Base-by-base conservation (phyloP, 306 rosid genomes). In the Vigna nakashimae region DNA sequence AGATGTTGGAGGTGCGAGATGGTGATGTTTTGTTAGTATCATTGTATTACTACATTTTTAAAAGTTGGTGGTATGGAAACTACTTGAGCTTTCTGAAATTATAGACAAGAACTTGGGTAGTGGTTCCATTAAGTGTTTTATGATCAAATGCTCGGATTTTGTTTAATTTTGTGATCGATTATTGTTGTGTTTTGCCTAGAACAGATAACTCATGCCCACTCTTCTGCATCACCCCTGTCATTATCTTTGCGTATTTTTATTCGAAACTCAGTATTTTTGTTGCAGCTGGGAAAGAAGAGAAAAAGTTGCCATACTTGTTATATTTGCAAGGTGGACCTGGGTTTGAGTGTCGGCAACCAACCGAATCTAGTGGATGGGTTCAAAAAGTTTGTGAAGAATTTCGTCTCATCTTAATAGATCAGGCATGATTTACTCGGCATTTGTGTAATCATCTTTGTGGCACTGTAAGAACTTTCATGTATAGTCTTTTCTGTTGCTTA, bases 291-390 rank as follows among this genome's bases (percentile, higher is more conserved):
- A 92, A 92, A 80, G 98, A 91, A 82, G 93, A 88, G 71, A 89
- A 87, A 50, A 40, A 80, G 8, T 79, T 91, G 87, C 98, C 97
- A 9, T 92, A 89, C 85, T 83, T 95, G 58, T 75, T 95, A 78
- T 92, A 40, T 86, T 88, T 95, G 75, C 98, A 95, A 91, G 98
- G 98, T 70, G 98, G 98, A 79, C 98, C 98, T 28, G 98, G 98
- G 65, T 95, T 86, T 81, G 97, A 92, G 89, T 84, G 97, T 26
- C 82, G 79, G 1, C 84, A 91, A 34, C 98, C 98, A 46, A 89
- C 98, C 13, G 98, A 92, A 78, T 79, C 93, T 24, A 81, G 90
- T 82, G 98, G 98, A 66, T 95, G 98, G 98, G 82, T 91, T 67
- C 89, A 88, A 17, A 92, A 89, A 88, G 98, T 93, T 52, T 86